Evolutionary conservation across 75 land plant genomes (phyloP).

Genomic region (Isoetes taiwanensis): DNA sequence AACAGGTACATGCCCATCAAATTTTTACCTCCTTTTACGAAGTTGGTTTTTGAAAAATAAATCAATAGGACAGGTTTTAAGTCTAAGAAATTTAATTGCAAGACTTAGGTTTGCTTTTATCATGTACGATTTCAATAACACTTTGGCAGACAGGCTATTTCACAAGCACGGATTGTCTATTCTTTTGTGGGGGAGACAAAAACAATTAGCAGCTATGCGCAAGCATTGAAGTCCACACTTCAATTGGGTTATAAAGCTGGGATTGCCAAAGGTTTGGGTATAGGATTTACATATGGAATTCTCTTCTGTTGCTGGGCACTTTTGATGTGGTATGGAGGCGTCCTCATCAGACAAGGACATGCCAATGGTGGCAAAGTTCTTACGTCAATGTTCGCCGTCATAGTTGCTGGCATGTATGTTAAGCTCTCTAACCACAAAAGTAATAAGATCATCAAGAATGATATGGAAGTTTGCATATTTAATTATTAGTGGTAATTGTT

Average conservation of each 20-base stretch:
- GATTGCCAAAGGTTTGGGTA: constrained; percentile 67
- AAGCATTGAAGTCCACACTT: constrained; percentile 21
- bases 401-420: constrained; percentile 90
- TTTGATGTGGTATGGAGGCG: constrained; percentile 83
- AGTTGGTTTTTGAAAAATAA: too few relatives aligned
- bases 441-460: too few relatives aligned
- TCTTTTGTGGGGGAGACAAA: constrained; percentile 62
- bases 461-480: too few relatives aligned
- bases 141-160: constrained; percentile 64
- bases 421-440: too few relatives aligned
- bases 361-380: constrained; percentile 83
- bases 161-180: constrained; percentile 60
- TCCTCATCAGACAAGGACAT: constrained; percentile 50
- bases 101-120: too few relatives aligned
- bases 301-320: constrained; percentile 79
- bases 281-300: constrained; percentile 62
- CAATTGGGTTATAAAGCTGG: constrained; percentile 60
- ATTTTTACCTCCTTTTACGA: too few relatives aligned
- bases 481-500: too few relatives aligned
- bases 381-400: constrained; percentile 66
- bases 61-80: too few relatives aligned
- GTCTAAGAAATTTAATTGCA: too few relatives aligned
- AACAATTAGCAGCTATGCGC: constrained; percentile 37
- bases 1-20: too few relatives aligned
- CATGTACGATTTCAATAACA: too few relatives aligned